A percentile compares a stretch with the other conserved stretches of the same genome.
phyloP scores from a whole-genome alignment of 345 rosid genomes.

The Anastatica hierochuntica region DNA sequence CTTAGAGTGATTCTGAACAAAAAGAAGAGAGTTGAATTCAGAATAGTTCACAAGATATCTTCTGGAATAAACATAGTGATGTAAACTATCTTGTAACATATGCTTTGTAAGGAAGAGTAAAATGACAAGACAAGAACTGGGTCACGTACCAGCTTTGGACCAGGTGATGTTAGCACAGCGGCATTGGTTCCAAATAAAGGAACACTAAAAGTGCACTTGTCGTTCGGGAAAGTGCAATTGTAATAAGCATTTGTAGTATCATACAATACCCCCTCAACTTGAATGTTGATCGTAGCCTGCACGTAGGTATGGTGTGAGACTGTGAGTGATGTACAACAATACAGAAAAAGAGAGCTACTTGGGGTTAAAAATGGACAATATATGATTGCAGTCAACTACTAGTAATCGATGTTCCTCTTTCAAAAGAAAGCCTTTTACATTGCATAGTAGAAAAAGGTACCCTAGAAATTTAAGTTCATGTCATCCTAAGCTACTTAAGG shows the following conservation, averaged over 20 bases:
- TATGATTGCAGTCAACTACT: neutral
- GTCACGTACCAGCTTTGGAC: constrained; percentile 41
- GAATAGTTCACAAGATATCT: neutral
- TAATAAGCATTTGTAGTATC: constrained; percentile 71
- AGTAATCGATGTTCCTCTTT: neutral
- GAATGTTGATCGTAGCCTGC: constrained; percentile 63
- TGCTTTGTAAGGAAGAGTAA: neutral
- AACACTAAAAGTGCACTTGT: constrained; percentile 45
- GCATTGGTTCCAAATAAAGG: constrained; percentile 53
- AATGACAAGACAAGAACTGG: constrained; percentile 1
- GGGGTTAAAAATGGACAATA: neutral
- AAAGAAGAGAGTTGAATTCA: constrained; percentile 13
- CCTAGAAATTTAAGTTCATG: neutral
- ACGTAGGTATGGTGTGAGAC: constrained; percentile 1
- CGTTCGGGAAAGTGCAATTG: constrained; percentile 52
- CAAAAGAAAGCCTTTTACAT: neutral
- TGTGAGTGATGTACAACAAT: neutral
- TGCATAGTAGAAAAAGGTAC: neutral
- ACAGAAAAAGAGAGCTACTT: neutral
- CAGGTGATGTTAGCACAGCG: constrained; percentile 65
- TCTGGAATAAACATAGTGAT: neutral
- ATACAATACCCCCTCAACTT: constrained; percentile 45
- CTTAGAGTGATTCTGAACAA: constrained; percentile 39
- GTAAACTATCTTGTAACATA: neutral
- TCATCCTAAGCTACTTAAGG: neutral